Percentiles rank a stretch among this genome's conserved stretches.
These are phyloP conservation scores for Onygenales sp. DNA, from an alignment of 2,329 filamentous ascomycete species.

Conservation along the genomic window DNA sequence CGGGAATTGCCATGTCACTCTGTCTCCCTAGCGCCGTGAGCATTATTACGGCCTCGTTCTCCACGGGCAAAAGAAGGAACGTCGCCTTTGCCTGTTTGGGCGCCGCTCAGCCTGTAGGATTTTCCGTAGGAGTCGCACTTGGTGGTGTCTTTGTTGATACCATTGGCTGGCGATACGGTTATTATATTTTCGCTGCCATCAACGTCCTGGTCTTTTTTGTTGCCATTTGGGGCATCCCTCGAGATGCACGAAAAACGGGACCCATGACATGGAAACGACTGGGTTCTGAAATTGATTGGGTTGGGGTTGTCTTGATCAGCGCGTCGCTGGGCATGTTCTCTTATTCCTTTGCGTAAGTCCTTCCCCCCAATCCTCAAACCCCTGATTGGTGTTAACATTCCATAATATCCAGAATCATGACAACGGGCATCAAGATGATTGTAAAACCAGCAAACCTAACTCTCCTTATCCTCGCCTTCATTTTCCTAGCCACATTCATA, in stretches of 20 bases:
- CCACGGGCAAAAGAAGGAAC: conserved; percentile 36
- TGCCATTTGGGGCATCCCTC: conserved; percentile 32
- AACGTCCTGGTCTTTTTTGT: conserved; percentile 32
- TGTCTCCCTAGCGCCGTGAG: conserved; percentile 38
- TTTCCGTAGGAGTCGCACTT: conserved; percentile 38
- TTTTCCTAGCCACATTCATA: conserved; percentile 38
- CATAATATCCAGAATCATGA: conserved; percentile 7
- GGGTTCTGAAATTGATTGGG: conserved; percentile 2
- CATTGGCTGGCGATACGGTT: conserved; percentile 45
- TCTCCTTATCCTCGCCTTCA: conserved; percentile 8
- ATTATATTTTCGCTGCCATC: conserved; percentile 38
- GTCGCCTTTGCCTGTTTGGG: conserved; percentile 42
- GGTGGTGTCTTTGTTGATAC: conserved; percentile 42
- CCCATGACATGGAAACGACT: not conserved
- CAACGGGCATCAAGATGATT: not conserved
- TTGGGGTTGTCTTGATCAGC: not conserved
- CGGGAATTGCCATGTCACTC: conserved; percentile 36
- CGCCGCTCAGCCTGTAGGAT: conserved; percentile 41
- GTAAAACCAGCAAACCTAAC: not conserved
- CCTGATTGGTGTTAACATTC: not conserved
- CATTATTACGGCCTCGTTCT: conserved; percentile 38
- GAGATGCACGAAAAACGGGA: not conserved
- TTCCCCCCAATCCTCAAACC: not conserved
- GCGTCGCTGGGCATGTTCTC: conserved; percentile 4
- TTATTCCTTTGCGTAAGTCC: conserved; percentile 3